Evolutionary conservation across 345 rosid genomes (phyloP), one percentile per base, ranked within the genome.

Genomic region (Arabis alpina): DNA sequence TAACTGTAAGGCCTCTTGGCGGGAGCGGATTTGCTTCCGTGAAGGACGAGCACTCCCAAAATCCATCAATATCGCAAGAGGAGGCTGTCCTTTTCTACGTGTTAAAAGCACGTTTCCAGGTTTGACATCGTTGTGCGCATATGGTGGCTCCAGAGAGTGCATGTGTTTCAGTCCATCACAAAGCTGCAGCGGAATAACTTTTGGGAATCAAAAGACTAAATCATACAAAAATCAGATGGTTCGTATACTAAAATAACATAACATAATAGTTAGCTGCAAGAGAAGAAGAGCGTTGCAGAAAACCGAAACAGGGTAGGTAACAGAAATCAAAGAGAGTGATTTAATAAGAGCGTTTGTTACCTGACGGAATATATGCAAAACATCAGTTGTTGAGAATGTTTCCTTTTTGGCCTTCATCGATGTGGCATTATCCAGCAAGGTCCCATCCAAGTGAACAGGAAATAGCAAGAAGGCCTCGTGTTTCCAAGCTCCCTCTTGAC

Each of bases 121-220:
- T 83, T 94, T 94, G 66, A 94, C 96, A 83, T 94, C 99, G 84
- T 94, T 92, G 83, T 94, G 99, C 64, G 98, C 97, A 80, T 90
- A 89, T 61, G 99, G 96, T 58, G 98, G 98, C 65, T 86, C 93
- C 77, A 90, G 82, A 64, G 83, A 62, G 74, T 92, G 98, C 99
- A 94, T 92, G 79, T 94, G 97, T 78, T 86, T 87, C 55, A 94
- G 88, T 71, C 99, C 99, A 74, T 93, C 96, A 80, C 99, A 92
- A 66, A 94, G 89, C 99, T 94, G 85, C 56, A 57, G 60, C 57
- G 62, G 28, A 68, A 51, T 14, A 64, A 71, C 70, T 73, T 54
- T 66, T 41, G 48, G 73, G 8, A 19, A 41, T 69, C 56, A 66
- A 61, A 27, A 45, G 57, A 45, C 52, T 54, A 61, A 36, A 54